These are phyloP conservation scores for Candida coquimbonensis DNA, from an alignment of 805 yeast genomes.

Conservation along the genomic window DNA sequence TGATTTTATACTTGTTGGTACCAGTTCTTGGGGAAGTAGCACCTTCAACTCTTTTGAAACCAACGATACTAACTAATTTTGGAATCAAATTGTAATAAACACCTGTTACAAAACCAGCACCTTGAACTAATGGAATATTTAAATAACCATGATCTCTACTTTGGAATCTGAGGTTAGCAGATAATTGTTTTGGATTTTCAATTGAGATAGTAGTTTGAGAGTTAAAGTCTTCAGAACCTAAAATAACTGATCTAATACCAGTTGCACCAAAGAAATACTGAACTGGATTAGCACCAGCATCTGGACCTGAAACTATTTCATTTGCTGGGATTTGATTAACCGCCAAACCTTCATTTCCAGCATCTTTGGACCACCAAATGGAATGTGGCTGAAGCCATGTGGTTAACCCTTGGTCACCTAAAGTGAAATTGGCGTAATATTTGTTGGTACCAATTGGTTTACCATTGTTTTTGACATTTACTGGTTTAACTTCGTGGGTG, in stretches of 20 bases:
- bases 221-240: constrained; percentile 38
- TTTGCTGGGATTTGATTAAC: constrained; percentile 51
- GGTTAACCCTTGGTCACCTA: constrained; percentile 60
- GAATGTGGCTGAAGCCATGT: constrained; percentile 82
- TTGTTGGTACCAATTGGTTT: constrained; percentile 67
- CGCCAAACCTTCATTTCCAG: constrained; percentile 50
- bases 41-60: constrained; percentile 44
- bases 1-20: constrained; percentile 46
- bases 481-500: constrained; percentile 25
- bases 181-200: constrained; percentile 27
- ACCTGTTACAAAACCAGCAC: constrained; percentile 76
- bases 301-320: constrained; percentile 68
- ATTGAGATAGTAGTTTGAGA: constrained; percentile 22
- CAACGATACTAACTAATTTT: constrained; percentile 53
- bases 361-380: constrained; percentile 55
- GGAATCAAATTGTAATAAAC: constrained; percentile 49
- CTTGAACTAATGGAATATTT: constrained; percentile 63
- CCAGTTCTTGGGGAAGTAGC: constrained; percentile 32
- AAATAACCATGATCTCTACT: constrained; percentile 31
- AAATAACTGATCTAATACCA: constrained; percentile 52
- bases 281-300: constrained; percentile 42
- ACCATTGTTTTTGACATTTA: constrained; percentile 16
- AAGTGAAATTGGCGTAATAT: constrained; percentile 65
- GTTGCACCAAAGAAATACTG: constrained; percentile 65
- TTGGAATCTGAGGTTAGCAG: constrained; percentile 25